Conservation (phyloP, 805 yeast species). For the Schwanniomyces sp. region DNA sequence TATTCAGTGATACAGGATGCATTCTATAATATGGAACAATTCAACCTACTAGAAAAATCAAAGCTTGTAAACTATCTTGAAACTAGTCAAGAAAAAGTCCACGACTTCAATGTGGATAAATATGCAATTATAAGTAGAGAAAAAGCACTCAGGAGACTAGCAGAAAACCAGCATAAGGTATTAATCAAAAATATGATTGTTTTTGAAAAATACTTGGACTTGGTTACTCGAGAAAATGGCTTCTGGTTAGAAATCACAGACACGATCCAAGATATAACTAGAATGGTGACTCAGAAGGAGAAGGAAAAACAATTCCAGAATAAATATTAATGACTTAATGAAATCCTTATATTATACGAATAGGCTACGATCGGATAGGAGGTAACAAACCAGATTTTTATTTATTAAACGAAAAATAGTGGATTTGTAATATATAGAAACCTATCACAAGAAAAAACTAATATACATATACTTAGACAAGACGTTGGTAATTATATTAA, state of each 20-base stretch:
- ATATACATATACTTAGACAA: conserved; percentile 1
- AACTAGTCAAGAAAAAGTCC: conserved; percentile 14
- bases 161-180: conserved; percentile 18
- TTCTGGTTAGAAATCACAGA: conserved; percentile 27
- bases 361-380: neutral
- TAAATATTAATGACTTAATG: conserved; percentile 3
- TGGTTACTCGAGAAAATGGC: conserved; percentile 21
- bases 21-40: conserved; percentile 17
- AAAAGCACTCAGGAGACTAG: conserved; percentile 12
- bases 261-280: conserved; percentile 8
- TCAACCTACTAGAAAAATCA: conserved; percentile 22
- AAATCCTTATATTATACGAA: neutral
- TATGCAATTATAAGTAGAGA: conserved; percentile 5
- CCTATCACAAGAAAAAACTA: neutral
- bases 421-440: neutral
- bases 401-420: neutral
- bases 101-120: conserved; percentile 13
- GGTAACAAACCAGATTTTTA: neutral
- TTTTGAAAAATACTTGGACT: conserved; percentile 22
- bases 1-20: conserved; percentile 20
- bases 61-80: conserved; percentile 16
- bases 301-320: neutral
- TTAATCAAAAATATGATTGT: conserved; percentile 29
- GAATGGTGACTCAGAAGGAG: conserved; percentile 6
- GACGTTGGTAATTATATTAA: neutral